A percentile compares a stretch with the other conserved stretches of the same genome.
phyloP scores from a whole-genome alignment of 2,329 filamentous ascomycete species.

The Cryphonectria radicalis region DNA sequence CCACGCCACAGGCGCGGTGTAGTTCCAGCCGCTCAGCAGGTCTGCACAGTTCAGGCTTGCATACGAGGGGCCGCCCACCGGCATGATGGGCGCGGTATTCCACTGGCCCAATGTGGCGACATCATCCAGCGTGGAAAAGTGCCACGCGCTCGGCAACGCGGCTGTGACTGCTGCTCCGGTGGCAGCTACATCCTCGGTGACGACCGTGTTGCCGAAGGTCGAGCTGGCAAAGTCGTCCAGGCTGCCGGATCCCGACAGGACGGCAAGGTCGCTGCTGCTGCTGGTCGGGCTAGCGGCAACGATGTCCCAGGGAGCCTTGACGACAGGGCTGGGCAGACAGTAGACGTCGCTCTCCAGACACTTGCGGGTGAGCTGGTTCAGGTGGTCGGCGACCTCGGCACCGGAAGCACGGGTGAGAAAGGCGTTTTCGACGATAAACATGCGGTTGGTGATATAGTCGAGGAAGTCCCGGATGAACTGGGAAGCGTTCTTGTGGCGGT shows the following conservation, averaged over 20 bases:
- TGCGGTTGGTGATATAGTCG: constrained; percentile 29
- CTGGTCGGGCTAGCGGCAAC: constrained; percentile 17
- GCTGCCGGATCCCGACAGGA: constrained; percentile 11
- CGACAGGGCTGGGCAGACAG: constrained; percentile 18
- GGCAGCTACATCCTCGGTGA: constrained; percentile 19
- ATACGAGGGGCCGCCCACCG: neutral
- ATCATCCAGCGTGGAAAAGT: constrained; percentile 20
- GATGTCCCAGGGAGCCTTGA: constrained; percentile 14
- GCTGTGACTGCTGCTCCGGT: neutral
- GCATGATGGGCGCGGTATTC: constrained; percentile 26
- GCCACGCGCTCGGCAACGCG: constrained; percentile 11
- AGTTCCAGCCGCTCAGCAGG: constrained; percentile 25
- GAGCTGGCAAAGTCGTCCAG: constrained; percentile 22
- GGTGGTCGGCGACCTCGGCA: constrained; percentile 28
- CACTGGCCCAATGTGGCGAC: constrained; percentile 23
- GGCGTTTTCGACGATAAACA: constrained; percentile 30
- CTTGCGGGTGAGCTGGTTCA: constrained; percentile 24
- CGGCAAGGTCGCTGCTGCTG: constrained; percentile 13
- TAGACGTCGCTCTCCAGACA: constrained; percentile 28
- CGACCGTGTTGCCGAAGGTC: constrained; percentile 10
- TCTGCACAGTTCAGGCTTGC: constrained; percentile 25
- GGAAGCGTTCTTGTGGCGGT: constrained; percentile 27
- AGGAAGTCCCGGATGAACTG: constrained; percentile 30
- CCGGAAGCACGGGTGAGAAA: constrained; percentile 25
- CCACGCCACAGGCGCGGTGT: constrained; percentile 27